Percentiles rank a stretch among this genome's conserved stretches.
Evolutionary conservation across 2,329 filamentous ascomycete genomes (phyloP).

Genomic region (Trichoderma lentiforme): DNA sequence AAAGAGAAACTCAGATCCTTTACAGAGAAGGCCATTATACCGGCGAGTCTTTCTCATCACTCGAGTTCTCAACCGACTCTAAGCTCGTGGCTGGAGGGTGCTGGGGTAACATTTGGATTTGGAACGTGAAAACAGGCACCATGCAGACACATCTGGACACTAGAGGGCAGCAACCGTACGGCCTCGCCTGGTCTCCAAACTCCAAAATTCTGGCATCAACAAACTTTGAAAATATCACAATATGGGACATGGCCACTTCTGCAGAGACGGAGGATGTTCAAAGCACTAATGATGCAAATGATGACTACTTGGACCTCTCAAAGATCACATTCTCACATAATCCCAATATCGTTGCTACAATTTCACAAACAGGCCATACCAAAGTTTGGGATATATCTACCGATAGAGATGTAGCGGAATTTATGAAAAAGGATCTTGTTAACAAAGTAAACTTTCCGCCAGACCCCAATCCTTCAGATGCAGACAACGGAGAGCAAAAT

Average conservation of each 20-base stretch:
- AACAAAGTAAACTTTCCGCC: background rate
- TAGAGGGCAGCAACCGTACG: background rate
- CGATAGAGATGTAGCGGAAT: background rate
- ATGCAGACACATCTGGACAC: background rate
- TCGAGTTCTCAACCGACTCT: background rate
- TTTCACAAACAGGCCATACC: background rate
- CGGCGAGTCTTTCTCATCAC: background rate
- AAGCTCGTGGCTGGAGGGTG: background rate
- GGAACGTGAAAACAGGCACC: background rate
- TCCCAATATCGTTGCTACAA: background rate
- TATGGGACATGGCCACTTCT: background rate
- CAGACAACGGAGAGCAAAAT: background rate
- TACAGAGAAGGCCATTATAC: background rate
- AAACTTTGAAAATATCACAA: background rate
- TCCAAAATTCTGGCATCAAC: background rate
- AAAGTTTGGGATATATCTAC: background rate
- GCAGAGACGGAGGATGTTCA: background rate
- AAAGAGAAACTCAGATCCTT: background rate
- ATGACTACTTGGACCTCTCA: background rate
- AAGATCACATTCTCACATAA: background rate
- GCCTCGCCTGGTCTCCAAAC: background rate
- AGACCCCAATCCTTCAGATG: background rate
- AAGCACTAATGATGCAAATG: background rate
- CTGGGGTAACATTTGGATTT: background rate
- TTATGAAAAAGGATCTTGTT: background rate